Evolutionary conservation across 257 asterid species (phyloP).

Genomic region (Solanum sejunctum): DNA sequence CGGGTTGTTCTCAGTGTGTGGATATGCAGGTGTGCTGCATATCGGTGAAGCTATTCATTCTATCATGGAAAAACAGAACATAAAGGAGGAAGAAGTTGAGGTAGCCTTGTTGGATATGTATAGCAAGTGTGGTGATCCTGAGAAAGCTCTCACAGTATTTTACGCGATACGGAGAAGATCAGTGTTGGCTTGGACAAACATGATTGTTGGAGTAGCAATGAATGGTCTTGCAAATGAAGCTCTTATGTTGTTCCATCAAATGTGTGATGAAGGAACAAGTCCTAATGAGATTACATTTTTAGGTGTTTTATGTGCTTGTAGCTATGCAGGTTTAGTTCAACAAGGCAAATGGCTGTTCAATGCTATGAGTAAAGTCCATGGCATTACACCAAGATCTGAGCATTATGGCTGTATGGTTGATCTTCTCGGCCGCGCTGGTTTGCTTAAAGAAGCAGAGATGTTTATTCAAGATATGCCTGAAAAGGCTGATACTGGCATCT

Average conservation of each 20-base stretch:
- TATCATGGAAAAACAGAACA: conserved; percentile 27
- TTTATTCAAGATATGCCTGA: conserved; percentile 1
- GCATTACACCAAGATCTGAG: conserved; percentile 7
- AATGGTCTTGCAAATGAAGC: conserved; percentile 42
- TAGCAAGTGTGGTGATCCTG: conserved; percentile 54
- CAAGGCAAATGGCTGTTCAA: conserved; percentile 4
- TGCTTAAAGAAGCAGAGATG: conserved; percentile 9
- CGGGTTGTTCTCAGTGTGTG: conserved; percentile 57
- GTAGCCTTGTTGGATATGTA: conserved; percentile 71
- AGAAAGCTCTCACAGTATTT: conserved; percentile 40
- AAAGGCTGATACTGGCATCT: neutral
- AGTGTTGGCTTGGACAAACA: conserved; percentile 58
- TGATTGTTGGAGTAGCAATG: conserved; percentile 55
- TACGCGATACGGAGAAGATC: conserved; percentile 23
- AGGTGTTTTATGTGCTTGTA: conserved; percentile 69
- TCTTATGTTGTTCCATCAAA: conserved; percentile 24
- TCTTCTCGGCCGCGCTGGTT: conserved; percentile 9
- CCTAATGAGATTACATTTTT: conserved; percentile 59
- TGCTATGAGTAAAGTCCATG: conserved; percentile 1
- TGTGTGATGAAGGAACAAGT: conserved; percentile 32
- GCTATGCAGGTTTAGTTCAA: conserved; percentile 31
- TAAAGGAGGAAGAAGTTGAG: conserved; percentile 29
- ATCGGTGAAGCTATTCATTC: conserved; percentile 47
- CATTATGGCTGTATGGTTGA: conserved; percentile 14
- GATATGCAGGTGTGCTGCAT: conserved; percentile 49